A percentile compares a stretch with the other conserved stretches of the same genome.
Conservation (phyloP, 805 yeast species). For the Scheffersomyces coipomensis region DNA sequence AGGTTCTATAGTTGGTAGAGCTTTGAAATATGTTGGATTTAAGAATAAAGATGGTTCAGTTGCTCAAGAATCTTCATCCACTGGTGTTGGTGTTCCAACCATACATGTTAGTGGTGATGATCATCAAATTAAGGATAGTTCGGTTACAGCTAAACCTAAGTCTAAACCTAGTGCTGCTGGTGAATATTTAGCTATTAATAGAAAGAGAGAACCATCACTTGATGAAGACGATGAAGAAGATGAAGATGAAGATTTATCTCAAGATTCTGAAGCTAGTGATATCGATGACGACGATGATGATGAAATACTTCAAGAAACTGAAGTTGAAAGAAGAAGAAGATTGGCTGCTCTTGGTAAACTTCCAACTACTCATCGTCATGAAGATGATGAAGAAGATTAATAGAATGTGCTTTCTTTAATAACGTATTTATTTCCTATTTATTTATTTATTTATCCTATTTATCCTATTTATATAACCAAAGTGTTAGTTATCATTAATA, state of each 20-base stretch:
- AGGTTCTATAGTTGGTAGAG: constrained; percentile 41
- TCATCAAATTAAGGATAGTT: background rate
- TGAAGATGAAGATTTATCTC: constrained; percentile 11
- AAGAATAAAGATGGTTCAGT: constrained; percentile 17
- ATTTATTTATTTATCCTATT: too few relatives aligned
- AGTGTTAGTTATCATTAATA: too few relatives aligned
- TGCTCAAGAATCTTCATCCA: background rate
- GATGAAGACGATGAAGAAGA: constrained; percentile 9
- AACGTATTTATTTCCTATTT: too few relatives aligned
- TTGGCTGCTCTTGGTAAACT: constrained; percentile 54
- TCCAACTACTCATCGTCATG: constrained; percentile 36
- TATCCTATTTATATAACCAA: too few relatives aligned
- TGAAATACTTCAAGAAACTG: constrained; percentile 49
- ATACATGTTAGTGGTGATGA: constrained; percentile 7
- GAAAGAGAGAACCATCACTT: constrained; percentile 3
- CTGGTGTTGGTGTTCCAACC: constrained; percentile 2
- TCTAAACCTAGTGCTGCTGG: background rate
- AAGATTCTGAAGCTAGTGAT: constrained; percentile 20
- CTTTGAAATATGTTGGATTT: constrained; percentile 56
- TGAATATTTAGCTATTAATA: background rate
- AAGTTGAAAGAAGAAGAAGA: constrained; percentile 63
- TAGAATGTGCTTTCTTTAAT: too few relatives aligned
- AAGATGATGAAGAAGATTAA: constrained; percentile 44
- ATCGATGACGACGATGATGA: constrained; percentile 21
- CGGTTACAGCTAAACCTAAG: background rate